Evolutionary conservation across 2,329 filamentous ascomycete species (phyloP).

Genomic region (Ilyonectria robusta): DNA sequence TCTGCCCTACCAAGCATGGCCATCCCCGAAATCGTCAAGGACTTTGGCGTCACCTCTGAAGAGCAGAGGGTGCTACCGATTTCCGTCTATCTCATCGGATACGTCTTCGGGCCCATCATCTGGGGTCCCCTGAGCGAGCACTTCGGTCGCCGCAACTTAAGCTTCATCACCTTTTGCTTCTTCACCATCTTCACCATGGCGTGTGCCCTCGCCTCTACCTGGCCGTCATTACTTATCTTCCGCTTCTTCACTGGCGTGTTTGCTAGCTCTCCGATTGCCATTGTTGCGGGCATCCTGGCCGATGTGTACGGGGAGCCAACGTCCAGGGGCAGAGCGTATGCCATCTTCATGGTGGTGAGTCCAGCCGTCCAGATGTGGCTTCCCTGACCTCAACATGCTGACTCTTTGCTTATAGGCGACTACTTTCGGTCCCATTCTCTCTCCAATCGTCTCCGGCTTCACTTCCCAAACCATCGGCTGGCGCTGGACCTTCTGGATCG

Average conservation of each 20-base stretch:
- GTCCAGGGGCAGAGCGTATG: constrained; percentile 71
- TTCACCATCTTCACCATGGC: constrained; percentile 69
- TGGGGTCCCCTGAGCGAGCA: constrained; percentile 79
- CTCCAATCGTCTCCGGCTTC: constrained; percentile 76
- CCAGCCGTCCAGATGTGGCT: neutral
- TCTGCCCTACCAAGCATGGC: constrained; percentile 76
- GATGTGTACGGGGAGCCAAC: constrained; percentile 71
- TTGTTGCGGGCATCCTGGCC: constrained; percentile 75
- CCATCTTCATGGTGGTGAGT: constrained; percentile 74
- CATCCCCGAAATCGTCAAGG: constrained; percentile 67
- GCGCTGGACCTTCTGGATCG: constrained; percentile 81
- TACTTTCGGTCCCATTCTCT: constrained; percentile 75
- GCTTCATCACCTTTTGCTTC: constrained; percentile 60
- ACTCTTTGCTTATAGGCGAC: constrained; percentile 62
- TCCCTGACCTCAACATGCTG: constrained; percentile 17
- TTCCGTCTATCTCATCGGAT: constrained; percentile 75
- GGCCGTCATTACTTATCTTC: constrained; percentile 68
- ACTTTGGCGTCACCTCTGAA: constrained; percentile 69
- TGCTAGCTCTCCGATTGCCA: constrained; percentile 72
- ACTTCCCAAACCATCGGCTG: constrained; percentile 71
- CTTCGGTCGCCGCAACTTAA: constrained; percentile 68
- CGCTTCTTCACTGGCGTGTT: constrained; percentile 67
- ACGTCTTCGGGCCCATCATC: constrained; percentile 72
- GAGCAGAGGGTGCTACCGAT: constrained; percentile 69
- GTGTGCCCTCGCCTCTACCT: constrained; percentile 68